Percentiles rank a stretch among this genome's conserved stretches.
Conservation (phyloP, 2,329 filamentous ascomycete genomes). For the Ambrosiella beaveri region DNA sequence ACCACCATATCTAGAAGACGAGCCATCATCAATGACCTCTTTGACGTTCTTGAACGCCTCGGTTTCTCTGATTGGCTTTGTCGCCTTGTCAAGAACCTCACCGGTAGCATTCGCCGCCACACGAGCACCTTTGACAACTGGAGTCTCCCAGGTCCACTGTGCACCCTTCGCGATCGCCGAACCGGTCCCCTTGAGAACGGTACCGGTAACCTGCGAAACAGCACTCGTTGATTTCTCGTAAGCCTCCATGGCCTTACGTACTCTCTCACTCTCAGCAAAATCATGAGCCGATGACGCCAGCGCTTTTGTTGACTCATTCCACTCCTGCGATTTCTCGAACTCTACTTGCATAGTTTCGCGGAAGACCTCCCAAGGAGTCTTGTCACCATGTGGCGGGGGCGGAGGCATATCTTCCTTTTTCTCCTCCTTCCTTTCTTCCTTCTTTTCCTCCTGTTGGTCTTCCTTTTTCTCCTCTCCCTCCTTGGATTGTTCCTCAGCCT, state of each 20-base stretch:
- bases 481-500: constrained; percentile 23
- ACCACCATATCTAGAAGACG: constrained; percentile 86
- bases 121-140: constrained; percentile 78
- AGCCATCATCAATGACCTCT: constrained; percentile 91
- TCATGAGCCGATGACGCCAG: constrained; percentile 76
- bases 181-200: constrained; percentile 71
- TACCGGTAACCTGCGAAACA: constrained; percentile 60
- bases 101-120: constrained; percentile 75
- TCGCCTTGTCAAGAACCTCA: constrained; percentile 81
- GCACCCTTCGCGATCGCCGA: constrained; percentile 79
- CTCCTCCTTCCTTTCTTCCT: constrained; percentile 30
- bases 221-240: constrained; percentile 76
- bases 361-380: constrained; percentile 98
- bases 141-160: constrained; percentile 92
- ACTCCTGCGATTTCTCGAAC: constrained; percentile 94
- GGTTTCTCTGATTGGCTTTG: constrained; percentile 80
- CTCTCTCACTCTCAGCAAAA: constrained; percentile 81
- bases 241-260: constrained; percentile 68
- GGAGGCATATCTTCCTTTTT: constrained; percentile 55
- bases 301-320: constrained; percentile 97
- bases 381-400: constrained; percentile 92
- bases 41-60: constrained; percentile 92
- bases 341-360: constrained; percentile 87
- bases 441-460: constrained; percentile 22
- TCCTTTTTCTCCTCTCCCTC: constrained; percentile 16